Base-by-base conservation (phyloP, 192 early-diverging fungal species). In the Coemansia sp. region DNA sequence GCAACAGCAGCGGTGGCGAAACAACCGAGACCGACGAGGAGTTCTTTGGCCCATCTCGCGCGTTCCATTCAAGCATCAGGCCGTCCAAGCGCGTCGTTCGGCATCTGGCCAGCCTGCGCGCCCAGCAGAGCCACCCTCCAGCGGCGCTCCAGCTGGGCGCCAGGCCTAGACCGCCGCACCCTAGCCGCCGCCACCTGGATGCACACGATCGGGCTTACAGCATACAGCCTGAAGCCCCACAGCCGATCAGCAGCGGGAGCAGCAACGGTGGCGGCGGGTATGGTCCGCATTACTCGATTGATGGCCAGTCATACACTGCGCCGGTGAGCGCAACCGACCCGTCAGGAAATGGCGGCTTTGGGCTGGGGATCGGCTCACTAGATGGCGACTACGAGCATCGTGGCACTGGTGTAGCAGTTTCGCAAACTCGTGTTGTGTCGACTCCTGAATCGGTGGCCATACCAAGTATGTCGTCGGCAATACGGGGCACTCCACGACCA, bases 1-100 rank as follows among this genome's bases (percentile, higher is more conserved):
- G 49, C n/a, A 40, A 56, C 33, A 55, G 65, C 26, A 73, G 70
- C 56, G 67, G 37, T 35, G 70, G 74, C 35, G 73, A 75, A 7
- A 73, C 79, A 2, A 81, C 79, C 15, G 79, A 81, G 61, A 81
- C 79, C 0, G 79, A 81, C 33, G 79, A 81, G 15, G 79, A 81
- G 21, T 81, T 75, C 42, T 81, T 81, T 58, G 66, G 67, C 12
- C 70, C 60, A 0, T 25, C 61, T 10, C 59, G 62, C 20, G 67
- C 74, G 12, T 48, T 76, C 23, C 73, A 76, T 52, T 61, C 67
- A 25, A 75, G 79, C 30, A 73, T 73, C 34, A 63, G 70, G 20
- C 79, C 70, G 29, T 70, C 79, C 10, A 63, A 67, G 25, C 63
- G 79, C 33, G 74, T 76, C 15, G 61, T 81, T 16, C 67, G 70